Evolutionary conservation across 2,329 filamentous ascomycete genomes (phyloP), one percentile per base, ranked within the genome.

Genomic region (Venturia aucupariae): DNA sequence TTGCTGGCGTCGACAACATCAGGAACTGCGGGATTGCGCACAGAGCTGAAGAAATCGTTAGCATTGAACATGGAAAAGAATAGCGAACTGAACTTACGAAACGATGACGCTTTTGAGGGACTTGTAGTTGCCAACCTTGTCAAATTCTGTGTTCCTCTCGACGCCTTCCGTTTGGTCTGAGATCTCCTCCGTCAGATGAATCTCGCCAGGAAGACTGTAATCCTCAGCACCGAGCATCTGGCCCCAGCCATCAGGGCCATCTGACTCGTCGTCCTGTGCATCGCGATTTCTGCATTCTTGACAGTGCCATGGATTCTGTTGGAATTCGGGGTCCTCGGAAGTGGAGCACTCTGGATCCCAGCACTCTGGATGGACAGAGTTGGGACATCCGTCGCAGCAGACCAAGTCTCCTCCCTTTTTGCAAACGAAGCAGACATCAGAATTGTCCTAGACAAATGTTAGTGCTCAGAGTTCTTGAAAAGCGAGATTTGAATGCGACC

Each of bases 371-470:
- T 97, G 94, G 76, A 95, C 97, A 6, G 92, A 90, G 69, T 90
- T 86, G 66, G 88, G 85, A 77, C 94, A 99, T 67, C 89, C 90
- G 78, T 97, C 94, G 76, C 94, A 99, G 77, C 92, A 97, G 68
- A 97, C 83, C 67, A 99, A 84, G 69, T 91, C 86, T 65, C 93
- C 93, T 69, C 86, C 89, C 68, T 89, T 89, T 71, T 88, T 86
- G 77, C 94, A 99, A 57, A 91, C 86, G 67, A 88, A 88, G 79
- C 93, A 99, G 75, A 97, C 93, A 74, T 94, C 90, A 75, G 51
- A 57, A 35, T 57, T 57, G n/a, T 57, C 51, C 51, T 57, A 35
- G 51, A n/a, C 5, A 35, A 32, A 38, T 35, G 27, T 57, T 96
- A 96, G 67, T 96, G 55, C 61, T 64, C 35, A 39, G 32, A 13